phyloP scores from a whole-genome alignment of 768 basidiomycete genomes.

The Pulveroboletus sp. region DNA sequence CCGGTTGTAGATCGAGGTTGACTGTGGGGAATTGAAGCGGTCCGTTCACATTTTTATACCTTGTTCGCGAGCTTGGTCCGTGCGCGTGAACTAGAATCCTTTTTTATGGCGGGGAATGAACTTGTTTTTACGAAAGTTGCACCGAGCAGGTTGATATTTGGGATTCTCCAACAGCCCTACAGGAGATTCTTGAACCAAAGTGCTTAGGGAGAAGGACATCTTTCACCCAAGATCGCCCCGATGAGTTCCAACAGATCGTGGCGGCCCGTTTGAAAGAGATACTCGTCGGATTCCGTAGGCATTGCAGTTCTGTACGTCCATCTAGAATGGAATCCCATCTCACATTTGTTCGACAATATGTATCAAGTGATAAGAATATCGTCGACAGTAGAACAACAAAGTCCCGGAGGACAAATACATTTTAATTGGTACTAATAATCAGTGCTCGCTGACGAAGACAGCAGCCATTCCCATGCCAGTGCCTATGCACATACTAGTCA shows the following conservation, averaged over 20 bases:
- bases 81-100: constrained; percentile 38
- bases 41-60: constrained; percentile 29
- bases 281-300: constrained; percentile 19
- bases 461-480: constrained; percentile 91
- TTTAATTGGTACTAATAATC: constrained; percentile 10
- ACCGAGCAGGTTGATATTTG: constrained; percentile 77
- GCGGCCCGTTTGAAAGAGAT: constrained; percentile 68
- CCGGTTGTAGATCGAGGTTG: constrained; percentile 39
- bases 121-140: constrained; percentile 60
- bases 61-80: constrained; percentile 41
- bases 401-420: no score
- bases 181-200: constrained; percentile 54
- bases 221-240: constrained; percentile 71
- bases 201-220: constrained; percentile 55
- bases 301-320: no score
- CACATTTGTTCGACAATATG: no score
- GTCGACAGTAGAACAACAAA: no score
- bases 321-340: no score
- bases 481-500: constrained; percentile 91
- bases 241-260: constrained; percentile 38
- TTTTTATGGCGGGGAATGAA: constrained; percentile 1
- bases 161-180: constrained; percentile 40
- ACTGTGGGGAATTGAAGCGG: constrained; percentile 32
- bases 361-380: no score
- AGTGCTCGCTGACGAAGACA: constrained; percentile 83